These are phyloP conservation scores for Ceratobasidium sp. DNA, from an alignment of 1,284 basidiomycete genomes.

Conservation along the genomic window DNA sequence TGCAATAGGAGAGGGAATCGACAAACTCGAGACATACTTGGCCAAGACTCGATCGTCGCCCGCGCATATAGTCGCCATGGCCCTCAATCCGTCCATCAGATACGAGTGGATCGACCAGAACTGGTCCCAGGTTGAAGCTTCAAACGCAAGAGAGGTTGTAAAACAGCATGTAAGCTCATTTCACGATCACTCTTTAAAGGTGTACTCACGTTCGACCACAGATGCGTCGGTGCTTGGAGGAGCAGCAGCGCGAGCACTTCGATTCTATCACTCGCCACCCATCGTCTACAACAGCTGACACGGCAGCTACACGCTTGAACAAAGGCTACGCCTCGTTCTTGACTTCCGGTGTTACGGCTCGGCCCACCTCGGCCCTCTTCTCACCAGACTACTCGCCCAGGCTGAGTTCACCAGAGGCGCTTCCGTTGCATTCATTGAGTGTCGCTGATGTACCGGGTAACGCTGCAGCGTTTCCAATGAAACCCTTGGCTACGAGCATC, in stretches of 20 bases:
- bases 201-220: neutral
- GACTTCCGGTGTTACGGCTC: neutral
- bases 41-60: neutral
- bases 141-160: neutral
- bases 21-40: constrained; percentile 44
- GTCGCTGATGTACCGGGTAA: no score
- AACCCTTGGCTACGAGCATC: no score
- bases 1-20: constrained; percentile 25
- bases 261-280: neutral
- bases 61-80: constrained; percentile 40
- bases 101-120: constrained; percentile 42
- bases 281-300: neutral
- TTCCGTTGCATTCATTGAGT: no score
- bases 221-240: constrained; percentile 15
- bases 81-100: constrained; percentile 37
- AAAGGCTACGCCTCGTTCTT: neutral
- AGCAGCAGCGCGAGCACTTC: neutral
- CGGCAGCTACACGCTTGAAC: neutral
- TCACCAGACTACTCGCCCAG: no score
- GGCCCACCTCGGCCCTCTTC: no score
- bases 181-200: no score
- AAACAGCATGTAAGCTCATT: constrained; percentile 5
- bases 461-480: no score
- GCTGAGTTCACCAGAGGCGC: no score
- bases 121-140: constrained; percentile 12